Conservation (phyloP, 129 eudicot species). For the Lactuca saligna region DNA sequence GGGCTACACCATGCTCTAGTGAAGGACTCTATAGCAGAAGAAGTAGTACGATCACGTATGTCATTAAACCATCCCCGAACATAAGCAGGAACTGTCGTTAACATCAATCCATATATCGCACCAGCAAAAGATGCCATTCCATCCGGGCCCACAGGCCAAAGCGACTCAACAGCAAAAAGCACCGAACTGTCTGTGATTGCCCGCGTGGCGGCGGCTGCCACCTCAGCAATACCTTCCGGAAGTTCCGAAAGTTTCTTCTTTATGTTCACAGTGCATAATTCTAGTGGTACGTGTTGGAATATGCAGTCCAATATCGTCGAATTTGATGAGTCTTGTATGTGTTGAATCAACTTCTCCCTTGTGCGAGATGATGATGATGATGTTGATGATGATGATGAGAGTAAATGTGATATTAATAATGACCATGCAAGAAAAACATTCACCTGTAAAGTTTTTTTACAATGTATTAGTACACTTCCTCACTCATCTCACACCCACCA, state of each 20-base stretch:
- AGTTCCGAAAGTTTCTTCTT: constrained; percentile 57
- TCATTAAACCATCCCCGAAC: constrained; percentile 92
- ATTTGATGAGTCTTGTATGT: constrained; percentile 57
- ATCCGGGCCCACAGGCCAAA: constrained; percentile 76
- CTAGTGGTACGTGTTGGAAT: constrained; percentile 89
- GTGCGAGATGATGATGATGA: constrained; percentile 62
- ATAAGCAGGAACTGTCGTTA: constrained; percentile 86
- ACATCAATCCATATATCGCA: constrained; percentile 87
- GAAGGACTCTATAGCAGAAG: constrained; percentile 76
- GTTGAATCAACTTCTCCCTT: constrained; percentile 71
- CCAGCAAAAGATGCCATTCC: constrained; percentile 79
- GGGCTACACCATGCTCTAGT: constrained; percentile 95
- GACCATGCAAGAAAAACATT: constrained; percentile 82
- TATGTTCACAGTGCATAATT: constrained; percentile 41
- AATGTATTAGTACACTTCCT: constrained; percentile 6
- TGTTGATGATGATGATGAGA: constrained; percentile 66
- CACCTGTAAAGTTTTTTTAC: constrained; percentile 51
- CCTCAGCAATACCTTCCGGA: constrained; percentile 47
- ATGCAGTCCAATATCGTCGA: constrained; percentile 69
- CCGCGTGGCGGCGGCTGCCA: constrained; percentile 65
- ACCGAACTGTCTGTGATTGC: constrained; percentile 66
- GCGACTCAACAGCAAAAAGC: constrained; percentile 52
- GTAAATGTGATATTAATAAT: constrained; percentile 65
- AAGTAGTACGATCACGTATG: constrained; percentile 71
- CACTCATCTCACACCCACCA: too few relatives aligned